Base-by-base conservation (phyloP, 495 filamentous ascomycete species). In the Penicillium paxilli region DNA sequence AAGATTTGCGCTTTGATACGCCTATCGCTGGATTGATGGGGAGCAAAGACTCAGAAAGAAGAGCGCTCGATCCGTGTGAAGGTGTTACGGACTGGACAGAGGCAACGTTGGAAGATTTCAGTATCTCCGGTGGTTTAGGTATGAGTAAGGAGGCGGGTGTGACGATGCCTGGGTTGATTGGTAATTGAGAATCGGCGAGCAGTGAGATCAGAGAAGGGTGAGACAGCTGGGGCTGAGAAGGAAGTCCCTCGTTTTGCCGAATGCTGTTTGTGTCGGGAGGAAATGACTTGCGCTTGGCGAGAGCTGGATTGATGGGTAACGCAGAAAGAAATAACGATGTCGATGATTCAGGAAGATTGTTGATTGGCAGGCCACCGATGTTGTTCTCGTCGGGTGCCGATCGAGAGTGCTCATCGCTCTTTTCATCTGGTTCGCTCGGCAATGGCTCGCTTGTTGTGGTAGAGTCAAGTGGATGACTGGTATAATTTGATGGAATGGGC, bases 1-100 rank as follows among this genome's bases (percentile, higher is more conserved):
- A 42, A 2, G 40, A 42, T n/a, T 23, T 42, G 40, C 19, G 40
- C 21, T 42, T 23, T 23, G 52, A 48, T 6, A 53, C 24, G 9
- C 51, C 51, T 11, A 62, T 21, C 11, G 69, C 70, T 24, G 72
- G 72, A 23, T 73, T 72, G n/a, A 63, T 60, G 19, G 62, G 55
- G 4, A 62, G 30, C 19, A 19, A 16, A 33, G 44, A 52, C 19
- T 35, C 38, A 2, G 33, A 59, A 21, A 44, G 41, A 17, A 16
- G 8, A 0, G 19, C 12, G 11, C 23, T 24, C 40, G 23, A 5
- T 21, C 20, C 19, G 1, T n/a, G 21, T 5, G 40, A 10, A 22
- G 40, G 4, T 4, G n/a, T 23, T 5, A 12, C 19, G n/a, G 21
- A 0, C 46, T 49, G 26, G 5, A 8, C 8, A 25, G 14, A 16